phyloP scores from a whole-genome alignment of 345 rosid genomes.

The Streptanthus diversifolius region DNA sequence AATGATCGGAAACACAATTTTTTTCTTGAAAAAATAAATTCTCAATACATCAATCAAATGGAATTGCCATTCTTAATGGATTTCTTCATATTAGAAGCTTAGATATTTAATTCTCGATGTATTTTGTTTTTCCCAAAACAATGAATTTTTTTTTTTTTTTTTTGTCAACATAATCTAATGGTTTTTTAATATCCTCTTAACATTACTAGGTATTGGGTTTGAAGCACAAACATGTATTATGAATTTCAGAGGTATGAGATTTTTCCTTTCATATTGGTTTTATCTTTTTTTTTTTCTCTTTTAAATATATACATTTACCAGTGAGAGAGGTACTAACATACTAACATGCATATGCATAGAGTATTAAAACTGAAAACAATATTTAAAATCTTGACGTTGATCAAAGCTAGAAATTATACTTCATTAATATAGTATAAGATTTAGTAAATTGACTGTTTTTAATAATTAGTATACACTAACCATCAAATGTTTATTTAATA shows the following conservation, averaged over 20 bases:
- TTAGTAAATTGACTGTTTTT: not conserved
- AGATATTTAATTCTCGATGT: not conserved
- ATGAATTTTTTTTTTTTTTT: not conserved
- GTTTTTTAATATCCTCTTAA: too few species aligned
- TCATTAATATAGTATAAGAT: not conserved
- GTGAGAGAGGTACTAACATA: not conserved
- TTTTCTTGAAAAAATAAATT: not conserved
- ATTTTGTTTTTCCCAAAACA: not conserved
- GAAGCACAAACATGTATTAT: too few species aligned
- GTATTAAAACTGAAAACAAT: not conserved
- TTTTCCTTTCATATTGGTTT: not conserved
- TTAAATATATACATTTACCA: not conserved
- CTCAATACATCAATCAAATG: not conserved
- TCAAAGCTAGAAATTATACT: not conserved
- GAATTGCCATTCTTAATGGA: not conserved
- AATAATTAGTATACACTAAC: not conserved
- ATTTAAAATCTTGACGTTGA: not conserved
- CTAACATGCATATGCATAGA: not conserved
- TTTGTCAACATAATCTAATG: too few species aligned
- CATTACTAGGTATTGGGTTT: too few species aligned
- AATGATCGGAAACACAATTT: not conserved
- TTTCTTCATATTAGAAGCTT: too few species aligned
- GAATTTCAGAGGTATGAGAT: too few species aligned
- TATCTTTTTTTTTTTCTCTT: not conserved
- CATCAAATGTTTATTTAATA: not conserved